A percentile compares a stretch with the other conserved stretches of the same genome.
phyloP scores from a whole-genome alignment of 164 flowering plant species.

The Nymphaea colorata region DNA sequence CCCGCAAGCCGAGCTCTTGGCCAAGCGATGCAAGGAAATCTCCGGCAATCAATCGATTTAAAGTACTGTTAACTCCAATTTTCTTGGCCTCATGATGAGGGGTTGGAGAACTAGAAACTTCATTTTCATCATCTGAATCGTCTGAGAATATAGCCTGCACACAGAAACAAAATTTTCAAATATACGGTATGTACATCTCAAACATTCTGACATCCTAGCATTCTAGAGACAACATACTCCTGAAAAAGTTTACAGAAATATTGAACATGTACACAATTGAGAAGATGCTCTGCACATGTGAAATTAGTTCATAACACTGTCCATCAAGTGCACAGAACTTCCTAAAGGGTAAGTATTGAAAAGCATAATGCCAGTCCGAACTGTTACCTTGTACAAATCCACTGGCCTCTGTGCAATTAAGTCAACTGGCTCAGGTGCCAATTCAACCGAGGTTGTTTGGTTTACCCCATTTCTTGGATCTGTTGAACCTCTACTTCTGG shows the following conservation, averaged over 20 bases:
- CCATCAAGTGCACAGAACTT: too few species aligned
- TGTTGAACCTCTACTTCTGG: constrained; percentile 12
- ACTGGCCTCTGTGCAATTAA: constrained; percentile 84
- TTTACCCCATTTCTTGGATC: constrained; percentile 11
- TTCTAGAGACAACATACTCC: too few species aligned
- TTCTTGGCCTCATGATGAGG: constrained; percentile 41
- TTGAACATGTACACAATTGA: background rate
- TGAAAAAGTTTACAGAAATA: too few species aligned
- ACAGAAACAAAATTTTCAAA: background rate
- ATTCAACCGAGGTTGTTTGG: constrained; percentile 20
- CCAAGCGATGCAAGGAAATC: constrained; percentile 94
- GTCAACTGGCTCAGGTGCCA: constrained; percentile 28
- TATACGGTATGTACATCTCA: too few species aligned
- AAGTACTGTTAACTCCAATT: constrained; percentile 58
- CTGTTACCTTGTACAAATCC: constrained; percentile 81
- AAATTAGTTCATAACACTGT: background rate
- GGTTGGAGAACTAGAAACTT: constrained; percentile 16
- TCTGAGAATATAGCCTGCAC: constrained; percentile 95
- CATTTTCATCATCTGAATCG: constrained; percentile 83
- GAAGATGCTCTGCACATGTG: background rate
- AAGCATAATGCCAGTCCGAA: too few species aligned
- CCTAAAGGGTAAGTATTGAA: too few species aligned
- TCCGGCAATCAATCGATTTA: constrained; percentile 86
- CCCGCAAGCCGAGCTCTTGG: constrained; percentile 84
- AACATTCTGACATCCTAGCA: too few species aligned